Conservation (phyloP, 441 rosid species). For the Corymbia citriodora region DNA sequence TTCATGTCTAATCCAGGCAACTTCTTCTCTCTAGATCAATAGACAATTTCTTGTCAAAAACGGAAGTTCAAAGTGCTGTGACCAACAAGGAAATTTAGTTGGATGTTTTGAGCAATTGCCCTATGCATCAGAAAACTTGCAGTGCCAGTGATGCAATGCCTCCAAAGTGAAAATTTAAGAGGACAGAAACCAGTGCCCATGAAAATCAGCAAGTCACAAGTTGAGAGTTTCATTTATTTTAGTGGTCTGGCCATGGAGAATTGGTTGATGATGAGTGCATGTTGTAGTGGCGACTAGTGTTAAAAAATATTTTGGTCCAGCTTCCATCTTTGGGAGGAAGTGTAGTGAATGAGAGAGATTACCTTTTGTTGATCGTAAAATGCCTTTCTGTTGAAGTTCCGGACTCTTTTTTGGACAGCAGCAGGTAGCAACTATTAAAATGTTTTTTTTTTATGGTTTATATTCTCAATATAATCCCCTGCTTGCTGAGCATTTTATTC, state of each 20-base stretch:
- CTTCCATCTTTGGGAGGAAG: not conserved
- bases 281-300: not conserved
- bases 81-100: not conserved
- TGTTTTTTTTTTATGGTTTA: not conserved
- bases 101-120: not conserved
- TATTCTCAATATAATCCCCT: not conserved
- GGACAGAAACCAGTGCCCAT: not conserved
- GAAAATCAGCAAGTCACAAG: not conserved
- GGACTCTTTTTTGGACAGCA: no score
- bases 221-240: not conserved
- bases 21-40: not conserved
- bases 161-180: not conserved
- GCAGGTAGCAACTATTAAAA: not conserved
- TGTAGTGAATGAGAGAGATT: not conserved
- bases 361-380: not conserved
- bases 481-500: not conserved
- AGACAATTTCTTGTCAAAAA: not conserved
- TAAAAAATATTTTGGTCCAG: not conserved
- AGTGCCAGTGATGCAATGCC: not conserved
- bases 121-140: not conserved
- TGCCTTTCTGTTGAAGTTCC: not conserved
- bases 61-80: not conserved
- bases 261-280: not conserved
- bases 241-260: not conserved
- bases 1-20: not conserved